These are phyloP conservation scores for Trichoderma koningii DNA, from an alignment of 2,329 filamentous ascomycete species.

Conservation along the genomic window DNA sequence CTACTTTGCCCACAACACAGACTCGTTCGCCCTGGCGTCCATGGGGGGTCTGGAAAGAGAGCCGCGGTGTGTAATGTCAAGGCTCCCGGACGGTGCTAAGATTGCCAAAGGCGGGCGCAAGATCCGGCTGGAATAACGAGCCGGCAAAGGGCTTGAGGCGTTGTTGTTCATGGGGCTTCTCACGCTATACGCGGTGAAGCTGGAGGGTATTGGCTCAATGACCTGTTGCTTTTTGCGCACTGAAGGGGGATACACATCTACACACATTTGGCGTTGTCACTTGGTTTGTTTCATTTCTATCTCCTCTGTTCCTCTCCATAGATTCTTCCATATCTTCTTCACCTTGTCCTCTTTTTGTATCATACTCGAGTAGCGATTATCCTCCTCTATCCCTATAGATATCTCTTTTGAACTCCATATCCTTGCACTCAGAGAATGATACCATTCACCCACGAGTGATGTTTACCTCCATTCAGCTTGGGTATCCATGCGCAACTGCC, in stretches of 20 bases:
- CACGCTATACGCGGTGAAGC: neutral
- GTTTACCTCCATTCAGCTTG: neutral
- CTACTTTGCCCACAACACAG: slow-evolving; percentile 96
- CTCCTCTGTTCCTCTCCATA: neutral
- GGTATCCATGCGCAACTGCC: slow-evolving; percentile 11
- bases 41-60: slow-evolving; percentile 78
- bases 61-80: slow-evolving; percentile 86
- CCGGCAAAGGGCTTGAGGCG: neutral
- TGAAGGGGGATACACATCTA: neutral
- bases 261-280: neutral
- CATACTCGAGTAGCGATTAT: slow-evolving; percentile 34
- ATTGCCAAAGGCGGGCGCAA: slow-evolving; percentile 60
- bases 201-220: neutral
- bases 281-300: neutral
- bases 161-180: neutral
- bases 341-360: slow-evolving; percentile 25
- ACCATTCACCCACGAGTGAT: neutral
- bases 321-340: neutral
- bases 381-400: slow-evolving; percentile 34
- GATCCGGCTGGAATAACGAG: slow-evolving; percentile 40
- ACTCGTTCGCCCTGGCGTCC: slow-evolving; percentile 81
- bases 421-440: neutral
- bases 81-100: slow-evolving; percentile 57
- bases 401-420: slow-evolving; percentile 17
- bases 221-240: neutral